phyloP scores from a whole-genome alignment of 2,329 filamentous ascomycete genomes.

The Sarocladiaceae sp. region DNA sequence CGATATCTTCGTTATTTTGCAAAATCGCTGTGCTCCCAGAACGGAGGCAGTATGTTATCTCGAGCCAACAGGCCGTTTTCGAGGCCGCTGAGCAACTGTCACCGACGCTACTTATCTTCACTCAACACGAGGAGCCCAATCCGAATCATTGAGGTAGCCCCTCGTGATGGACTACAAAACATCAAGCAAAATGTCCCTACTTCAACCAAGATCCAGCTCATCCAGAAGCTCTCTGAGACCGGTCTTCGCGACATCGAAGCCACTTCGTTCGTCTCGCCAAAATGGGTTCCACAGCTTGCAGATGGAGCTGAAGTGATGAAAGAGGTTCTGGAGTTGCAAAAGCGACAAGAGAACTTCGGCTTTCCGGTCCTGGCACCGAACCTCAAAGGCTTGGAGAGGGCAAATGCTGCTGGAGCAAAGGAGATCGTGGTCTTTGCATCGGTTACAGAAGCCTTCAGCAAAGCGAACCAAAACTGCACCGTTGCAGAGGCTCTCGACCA shows the following conservation, averaged over 20 bases:
- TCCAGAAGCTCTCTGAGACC: constrained; percentile 50
- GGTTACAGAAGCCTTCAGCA: constrained; percentile 53
- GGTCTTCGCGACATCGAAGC: constrained; percentile 61
- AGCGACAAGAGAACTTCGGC: constrained; percentile 8
- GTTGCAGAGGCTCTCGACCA: constrained; percentile 49
- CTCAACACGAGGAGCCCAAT: too few relatives aligned
- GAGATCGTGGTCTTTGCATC: constrained; percentile 51
- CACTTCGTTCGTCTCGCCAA: constrained; percentile 63
- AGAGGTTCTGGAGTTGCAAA: constrained; percentile 41
- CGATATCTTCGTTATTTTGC: too few relatives aligned
- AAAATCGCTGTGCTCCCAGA: too few relatives aligned
- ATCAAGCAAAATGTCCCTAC: constrained; percentile 56
- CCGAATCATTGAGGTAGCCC: constrained; percentile 61
- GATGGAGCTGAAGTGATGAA: constrained; percentile 63
- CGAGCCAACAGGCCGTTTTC: too few relatives aligned
- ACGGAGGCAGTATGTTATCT: too few relatives aligned
- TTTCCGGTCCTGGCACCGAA: constrained; percentile 45
- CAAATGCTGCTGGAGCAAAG: constrained; percentile 15
- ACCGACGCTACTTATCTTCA: too few relatives aligned
- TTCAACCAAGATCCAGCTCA: constrained; percentile 58
- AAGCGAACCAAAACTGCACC: constrained; percentile 56
- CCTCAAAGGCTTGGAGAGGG: constrained; percentile 46
- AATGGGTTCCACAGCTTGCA: constrained; percentile 65
- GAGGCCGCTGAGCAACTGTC: too few relatives aligned
- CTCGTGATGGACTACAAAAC: constrained; percentile 66